Base-by-base conservation (phyloP, 2,329 filamentous ascomycete genomes). In the Sporothrix globosa region DNA sequence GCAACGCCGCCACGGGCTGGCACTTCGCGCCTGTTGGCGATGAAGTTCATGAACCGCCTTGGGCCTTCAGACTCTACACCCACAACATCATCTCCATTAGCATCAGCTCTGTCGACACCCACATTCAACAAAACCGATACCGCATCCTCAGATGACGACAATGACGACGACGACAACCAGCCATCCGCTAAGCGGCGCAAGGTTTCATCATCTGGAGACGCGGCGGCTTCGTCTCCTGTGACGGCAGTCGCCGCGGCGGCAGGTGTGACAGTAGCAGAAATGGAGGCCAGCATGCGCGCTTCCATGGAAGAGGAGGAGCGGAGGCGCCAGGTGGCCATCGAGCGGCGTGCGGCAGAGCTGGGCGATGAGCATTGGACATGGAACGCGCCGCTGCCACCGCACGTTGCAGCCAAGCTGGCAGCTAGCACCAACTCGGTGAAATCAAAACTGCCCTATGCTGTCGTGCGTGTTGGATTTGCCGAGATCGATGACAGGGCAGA, bases 21-120 rank as follows among this genome's bases (percentile, higher is more conserved):
- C 89, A 97, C 94, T 73, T 94, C 91, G 71, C 90, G 93, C 75
- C 89, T 97, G 63, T 85, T 96, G 77, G 94, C 92, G 50, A 97
- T 97, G 93, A 97, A 97, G 83, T 97, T 97, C 79, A 97, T 97
- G 94, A 94, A 97, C 83, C 88, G 94, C 76, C 91, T 92, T 73
- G 91, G 89, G 66, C 88, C 90, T 66, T 87, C 90, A 30, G 82
- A 82, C 66, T 82, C 82, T 46, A 56, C 69, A 3, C 67, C 71
- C 0, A 58, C 68, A 4, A 48, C 61, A 4, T 53, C 69, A 2
- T 74, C 73, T 5, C 69, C 72, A 0, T 39, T 73, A 10, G 70
- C 67, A 9, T 81, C 76, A 72, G 77, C 80, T 67, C 78, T 82
- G 21, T 82, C 83, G 69, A 82, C 72, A 79, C 86, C 73, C 77